Base-by-base conservation (phyloP, 2,329 filamentous ascomycete genomes). In the Zalaria sp. region DNA sequence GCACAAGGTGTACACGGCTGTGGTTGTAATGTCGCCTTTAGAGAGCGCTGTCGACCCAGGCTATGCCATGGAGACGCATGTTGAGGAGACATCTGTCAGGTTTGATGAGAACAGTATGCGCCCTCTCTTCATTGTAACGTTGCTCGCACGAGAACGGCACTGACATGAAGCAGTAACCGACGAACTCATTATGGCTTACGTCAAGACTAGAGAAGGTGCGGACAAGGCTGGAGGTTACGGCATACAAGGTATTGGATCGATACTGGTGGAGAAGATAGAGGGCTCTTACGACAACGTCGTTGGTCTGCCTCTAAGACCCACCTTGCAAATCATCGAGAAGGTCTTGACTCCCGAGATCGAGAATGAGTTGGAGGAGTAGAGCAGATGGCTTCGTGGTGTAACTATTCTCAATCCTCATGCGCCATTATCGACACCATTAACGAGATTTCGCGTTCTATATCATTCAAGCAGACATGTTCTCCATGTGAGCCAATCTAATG, bases 201-300 rank as follows among this genome's bases (percentile, higher is more conserved):
- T 88, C 44, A 73, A 71, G 55, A 95, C 89, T 25, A 72, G 89
- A 42, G 91, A 98, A 67, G 91, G 91, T 2, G 87, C 78, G 7
- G 91, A 96, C 62, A 98, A 96, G 69, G 91, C 91, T 0, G 91
- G 91, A 2, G 91, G 91, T 0, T 98, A 98, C 61, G 91, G 86
- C 1, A 75, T 98, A 41, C 91, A 98, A 63, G 91, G 89, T 0
- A 68, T 89, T 7, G 91, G 84, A 1, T 81, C 83, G 5, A 79
- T 95, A 58, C 63, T 98, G 43, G 79, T 98, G 8, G 87, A 95
- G 59, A 81, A 73, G 60, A 83, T 98, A 49, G 84, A 94, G 49
- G 91, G 91, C 7, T 79, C 77, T 42, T 84, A 86, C 54, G 91
- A 98, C 67, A 96, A 96, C 60, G 91, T 96, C 1, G 79, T 98